Base-by-base conservation (phyloP, 768 basidiomycete species). In the Psilocybe azurescens region DNA sequence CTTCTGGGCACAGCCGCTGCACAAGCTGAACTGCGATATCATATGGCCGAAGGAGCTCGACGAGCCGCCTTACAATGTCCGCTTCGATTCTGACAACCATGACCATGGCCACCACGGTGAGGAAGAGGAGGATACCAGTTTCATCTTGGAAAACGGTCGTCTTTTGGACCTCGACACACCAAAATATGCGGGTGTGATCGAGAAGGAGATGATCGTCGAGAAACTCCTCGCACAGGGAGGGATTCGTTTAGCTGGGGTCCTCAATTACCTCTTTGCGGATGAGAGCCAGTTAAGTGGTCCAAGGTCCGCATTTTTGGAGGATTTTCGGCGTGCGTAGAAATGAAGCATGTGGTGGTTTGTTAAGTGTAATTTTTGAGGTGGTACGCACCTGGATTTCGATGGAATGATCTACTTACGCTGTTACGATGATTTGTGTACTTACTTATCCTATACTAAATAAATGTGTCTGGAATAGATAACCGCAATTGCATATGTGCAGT, bases 141-240 rank as follows among this genome's bases (percentile, higher is more conserved):
- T 59, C 13, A n/a, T 30, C 32, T 10, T 29, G 3, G 59, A 30
- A 6, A 58, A 51, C 16, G 18, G 50, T 6, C 63, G 57, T 3
- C 66, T 71, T 10, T 74, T 91, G 28, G 89, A 97, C 71, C 83
- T 98, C 14, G 89, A 95, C 73, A 95, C 92, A 14, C 87, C 92
- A 0, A 77, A 87, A 55, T 98, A 97, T 69, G 77, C 89, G 1
- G 93, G 91, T 0, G 75, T 76, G 41, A 87, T 99, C 66, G 80
- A 79, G 62, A 75, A 86, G 24, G 76, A 84, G 61, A 87, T 89
- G 83, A 75, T 95, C 38, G 67, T 99, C 2, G 95, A 97, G 81
- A 86, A 86, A 75, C 71, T 97, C 65, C 77, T 99, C 41, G 89
- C 92, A 0, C 90, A 90, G 78, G 95, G 78, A 0, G 96, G 95